Evolutionary conservation across 1,284 basidiomycete species (phyloP), one percentile per base, ranked within the genome.

Genomic region (Malassezia furfur): DNA sequence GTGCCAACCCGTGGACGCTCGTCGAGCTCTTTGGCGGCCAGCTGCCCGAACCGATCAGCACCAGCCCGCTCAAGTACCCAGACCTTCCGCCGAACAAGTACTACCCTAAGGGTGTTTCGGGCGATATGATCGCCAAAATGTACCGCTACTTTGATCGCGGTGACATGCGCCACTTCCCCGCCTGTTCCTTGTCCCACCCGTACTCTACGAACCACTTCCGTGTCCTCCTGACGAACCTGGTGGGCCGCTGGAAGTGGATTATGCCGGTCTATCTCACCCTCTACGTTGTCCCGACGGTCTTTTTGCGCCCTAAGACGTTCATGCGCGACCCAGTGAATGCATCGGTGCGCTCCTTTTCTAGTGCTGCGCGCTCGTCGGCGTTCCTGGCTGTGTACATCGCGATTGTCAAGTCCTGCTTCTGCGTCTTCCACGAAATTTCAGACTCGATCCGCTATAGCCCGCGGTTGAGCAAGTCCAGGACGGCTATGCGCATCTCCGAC

Each of bases 381-480:
- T 98, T 96, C 80, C 77, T 96, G 22, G 87, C 86, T 2, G 78
- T 82, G 5, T 93, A 93, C 64, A 84, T 96, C 38, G 77, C 85
- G 39, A 84, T 90, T 58, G 93, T 86, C 74, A 90, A 96, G 86
- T 86, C 80, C 2, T 79, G 82, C 49, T 86, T 86, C 75, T 96
- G 91, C 76, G 77, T 82, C 45, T 85, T 86, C 63, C 80, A 85
- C 64, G 78, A 83, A 51, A 62, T 83, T 2, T 80, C 84, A 68
- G 60, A 67, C 17, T 50, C 46, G 8, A 57, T 76, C n/a, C 22
- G 17, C 15, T 37, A 44, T 34, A 48, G 50, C 40, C 35, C 46
- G 17, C 31, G 37, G 12, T 46, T 60, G 32, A 48, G 34, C 37
- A 44, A 50, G 9, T 57, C 45, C 1, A 35, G 46, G 30, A n/a